Evolutionary conservation across 495 filamentous ascomycete species (phyloP), one percentile per base, ranked within the genome.

Genomic region (Aspergillus olivimuriae): DNA sequence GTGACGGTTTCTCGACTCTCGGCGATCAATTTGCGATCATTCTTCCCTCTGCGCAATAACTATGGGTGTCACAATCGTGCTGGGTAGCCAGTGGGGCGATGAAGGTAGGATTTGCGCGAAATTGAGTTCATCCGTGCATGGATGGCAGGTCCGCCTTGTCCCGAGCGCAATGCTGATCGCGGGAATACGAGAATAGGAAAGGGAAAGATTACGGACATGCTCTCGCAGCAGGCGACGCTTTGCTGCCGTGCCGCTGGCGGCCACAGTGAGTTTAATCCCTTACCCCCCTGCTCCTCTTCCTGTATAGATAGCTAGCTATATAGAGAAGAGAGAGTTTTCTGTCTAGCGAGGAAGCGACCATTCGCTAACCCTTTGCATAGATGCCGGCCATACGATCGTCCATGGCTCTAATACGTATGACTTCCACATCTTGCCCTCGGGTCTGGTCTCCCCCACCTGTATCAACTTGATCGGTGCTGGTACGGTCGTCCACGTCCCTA

Each of bases 401-500:
- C 76, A 77, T 52, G 72, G 80, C 39, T 67, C 72, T 30, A 62
- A 74, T 37, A 78, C 74, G 26, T 83, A 80, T 55, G 73, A 82
- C 60, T 87, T 88, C 65, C 87, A 91, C 66, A 78, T 83, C 50
- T 72, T 84, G 34, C 81, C 80, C 44, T 80, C 75, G 36, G 86
- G 84, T 38, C 80, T 95, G 9, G 70, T 94, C 44, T 86, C 86
- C 53, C 87, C 83, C 2, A 69, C 68, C 41, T 87, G 79, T 63
- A 70, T 82, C 50, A 95, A 92, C 70, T 69, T 96, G 36, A 87
- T 95, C 62, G 89, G 89, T 39, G 83, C 84, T 44, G 87, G 87
- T 41, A 83, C 83, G 38, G 89, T 94, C 42, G 77, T 95, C 44
- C 85, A 95, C 70, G 73, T 94, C 35, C 85, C 85, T 38, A 76